Evolutionary conservation across 2,329 filamentous ascomycete species (phyloP), one percentile per base, ranked within the genome.

Genomic region (Westerdykella sp.): DNA sequence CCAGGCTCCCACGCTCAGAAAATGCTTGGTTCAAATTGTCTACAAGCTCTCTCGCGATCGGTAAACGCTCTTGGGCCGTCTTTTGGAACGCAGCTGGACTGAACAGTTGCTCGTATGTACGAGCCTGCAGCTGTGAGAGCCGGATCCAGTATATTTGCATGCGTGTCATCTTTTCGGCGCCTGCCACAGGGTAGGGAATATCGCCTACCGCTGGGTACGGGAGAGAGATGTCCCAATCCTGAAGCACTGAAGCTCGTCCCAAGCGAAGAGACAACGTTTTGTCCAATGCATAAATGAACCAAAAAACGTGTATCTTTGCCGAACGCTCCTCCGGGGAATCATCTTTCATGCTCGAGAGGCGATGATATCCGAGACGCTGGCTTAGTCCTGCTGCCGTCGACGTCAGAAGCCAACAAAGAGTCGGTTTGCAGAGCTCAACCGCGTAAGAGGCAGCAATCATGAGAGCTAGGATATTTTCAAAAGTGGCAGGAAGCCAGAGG

Each of bases 221-320:
- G 12, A 63, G 41, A 7, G 55, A 61, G 38, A 69, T 65, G 30
- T 69, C 66, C 55, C 63, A 68, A 37, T 69, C 66, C 41, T 68
- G 66, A 21, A 68, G 60, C 9, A 56, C 46, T 13, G 63, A 59
- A 6, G 66, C 63, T 6, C 65, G 60, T 12, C 66, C 66, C 9
- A 68, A 43, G 10, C 63, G 57, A 6, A 69, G 51, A 1, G 66
- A 67, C 7, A 69, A 53, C 6, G 55, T 65, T 45, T 67, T 69
- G 42, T 69, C 66, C 37, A 66, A 55, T 41, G 63, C 55, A 40
- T 69, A 69, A 4, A 67, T 61, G 47, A 59, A 61, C 63, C 63
- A 68, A 39, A 69, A 68, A 1, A 56, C 47, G 18, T 64, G 53
- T 1, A 62, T 51, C 35, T 66, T 67, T 1, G 49, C 46, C 2